Base-by-base conservation (phyloP, 2,329 filamentous ascomycete genomes). In the Aspergillus sojae region DNA sequence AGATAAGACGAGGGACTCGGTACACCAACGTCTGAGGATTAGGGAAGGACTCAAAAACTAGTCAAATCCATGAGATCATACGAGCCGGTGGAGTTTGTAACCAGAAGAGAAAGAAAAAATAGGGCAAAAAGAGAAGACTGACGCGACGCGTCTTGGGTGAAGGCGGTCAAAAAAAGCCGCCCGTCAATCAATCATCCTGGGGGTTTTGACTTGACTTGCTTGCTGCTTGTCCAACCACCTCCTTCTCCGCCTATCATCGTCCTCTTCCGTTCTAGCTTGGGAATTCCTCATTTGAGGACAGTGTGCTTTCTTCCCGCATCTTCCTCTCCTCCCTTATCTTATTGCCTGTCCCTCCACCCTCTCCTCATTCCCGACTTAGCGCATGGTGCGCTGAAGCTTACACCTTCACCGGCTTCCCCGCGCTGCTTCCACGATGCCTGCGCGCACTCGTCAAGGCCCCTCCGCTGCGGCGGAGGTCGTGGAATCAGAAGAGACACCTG, bases 401-500 rank as follows among this genome's bases (percentile, higher is more conserved):
- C 50, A 48, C 46, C 57, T 45, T 64, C 50, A 43, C 64, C 67
- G 65, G 64, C 63, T 69, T 67, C 68, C 68, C 69, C 68, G 67
- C 69, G 67, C 69, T 64, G 65, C 64, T 59, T 67, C 71, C 70
- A 79, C 71, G 64, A 80, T 80, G 78, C 78, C 77, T 70, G 73
- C 78, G 76, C 78, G 78, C 76, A 79, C 75, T 73, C 77, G 78
- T 68, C 74, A 76, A 72, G 71, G 71, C 66, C 74, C 71, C 68
- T 68, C 72, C 61, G 68, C 74, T 56, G 66, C 69, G 65, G 68
- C 72, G 50, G 76, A 77, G 68, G 68, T 67, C 62, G 68, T 72
- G 61, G 72, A 74, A 60, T 58, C 70, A 45, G 75, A 77, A 64
- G 77, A 78, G n/a, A 68, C 72, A 60, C 61, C 68, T 23, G 63